Conservation (phyloP, 495 filamentous ascomycete species). For the Penicillium ochrochloron region DNA sequence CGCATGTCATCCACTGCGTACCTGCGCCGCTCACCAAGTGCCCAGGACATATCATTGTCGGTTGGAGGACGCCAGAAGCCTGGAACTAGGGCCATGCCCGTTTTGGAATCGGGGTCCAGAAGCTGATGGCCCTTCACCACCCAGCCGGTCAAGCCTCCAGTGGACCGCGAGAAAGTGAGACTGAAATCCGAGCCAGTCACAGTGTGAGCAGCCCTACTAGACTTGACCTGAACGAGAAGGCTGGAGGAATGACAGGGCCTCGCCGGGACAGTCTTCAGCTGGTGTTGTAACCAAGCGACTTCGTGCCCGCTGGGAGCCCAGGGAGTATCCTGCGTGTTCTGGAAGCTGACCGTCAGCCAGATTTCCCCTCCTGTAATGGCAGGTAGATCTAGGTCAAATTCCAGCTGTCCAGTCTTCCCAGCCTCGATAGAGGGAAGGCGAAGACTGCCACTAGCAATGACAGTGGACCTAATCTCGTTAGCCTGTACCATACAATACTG, state of each 20-base stretch:
- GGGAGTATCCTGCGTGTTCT: background rate
- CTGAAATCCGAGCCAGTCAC: background rate
- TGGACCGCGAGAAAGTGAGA: background rate
- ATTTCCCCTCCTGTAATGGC: background rate
- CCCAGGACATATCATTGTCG: constrained; percentile 63
- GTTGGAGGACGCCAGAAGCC: constrained; percentile 59
- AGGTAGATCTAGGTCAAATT: background rate
- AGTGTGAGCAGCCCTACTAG: background rate
- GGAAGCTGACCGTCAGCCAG: constrained; percentile 1
- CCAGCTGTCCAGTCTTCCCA: background rate
- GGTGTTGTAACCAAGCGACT: constrained; percentile 3
- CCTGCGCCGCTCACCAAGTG: constrained; percentile 23
- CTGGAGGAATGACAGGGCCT: background rate
- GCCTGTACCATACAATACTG: background rate
- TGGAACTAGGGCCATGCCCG: constrained; percentile 28
- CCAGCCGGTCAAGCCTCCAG: background rate
- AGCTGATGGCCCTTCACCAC: background rate
- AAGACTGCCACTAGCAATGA: constrained; percentile 1
- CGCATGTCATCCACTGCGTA: background rate
- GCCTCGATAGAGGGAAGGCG: background rate
- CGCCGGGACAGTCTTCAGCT: background rate
- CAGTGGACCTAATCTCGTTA: background rate
- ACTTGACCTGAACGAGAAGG: background rate
- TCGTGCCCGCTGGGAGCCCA: background rate
- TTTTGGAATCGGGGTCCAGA: constrained; percentile 2